Percentiles rank a stretch among this genome's conserved stretches.
phyloP scores from a whole-genome alignment of 2,329 filamentous ascomycete species.

The Leptosphaerulina australis region DNA sequence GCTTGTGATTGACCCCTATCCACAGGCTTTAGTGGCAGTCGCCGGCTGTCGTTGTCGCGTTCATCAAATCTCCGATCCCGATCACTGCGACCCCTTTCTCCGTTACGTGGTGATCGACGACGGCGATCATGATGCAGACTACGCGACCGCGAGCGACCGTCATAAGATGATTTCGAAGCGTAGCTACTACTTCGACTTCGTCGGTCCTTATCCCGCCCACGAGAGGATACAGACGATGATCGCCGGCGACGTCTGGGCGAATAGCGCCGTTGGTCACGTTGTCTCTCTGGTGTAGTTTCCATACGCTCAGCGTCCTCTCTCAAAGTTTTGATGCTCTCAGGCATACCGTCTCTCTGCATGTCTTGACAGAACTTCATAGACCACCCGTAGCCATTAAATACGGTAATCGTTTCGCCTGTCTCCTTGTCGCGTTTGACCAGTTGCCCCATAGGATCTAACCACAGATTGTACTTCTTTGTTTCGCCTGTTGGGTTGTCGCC shows the following conservation, averaged over 20 bases:
- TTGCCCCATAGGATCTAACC: slow-evolving; percentile 76
- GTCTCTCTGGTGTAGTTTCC: slow-evolving; percentile 20
- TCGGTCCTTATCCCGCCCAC: slow-evolving; percentile 17
- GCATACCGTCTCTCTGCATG: slow-evolving; percentile 64
- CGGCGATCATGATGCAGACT: slow-evolving; percentile 21
- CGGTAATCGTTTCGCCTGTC: slow-evolving; percentile 68
- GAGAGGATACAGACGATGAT: slow-evolving; percentile 26
- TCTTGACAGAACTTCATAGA: slow-evolving; percentile 78
- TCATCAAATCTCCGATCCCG: slow-evolving; percentile 19
- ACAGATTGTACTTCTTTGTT: slow-evolving; percentile 53
- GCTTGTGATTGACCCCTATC: slow-evolving; percentile 17
- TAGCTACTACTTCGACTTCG: slow-evolving; percentile 23
- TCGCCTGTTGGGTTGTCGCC: slow-evolving; percentile 46
- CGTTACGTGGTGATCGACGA: slow-evolving; percentile 18
- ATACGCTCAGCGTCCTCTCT: slow-evolving; percentile 29
- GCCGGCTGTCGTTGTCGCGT: slow-evolving; percentile 12
- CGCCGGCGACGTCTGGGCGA: slow-evolving; percentile 21
- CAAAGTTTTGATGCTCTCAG: slow-evolving; percentile 29
- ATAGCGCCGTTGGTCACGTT: slow-evolving; percentile 17
- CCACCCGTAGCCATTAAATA: slow-evolving; percentile 88
- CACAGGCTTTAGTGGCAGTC: slow-evolving; percentile 17
- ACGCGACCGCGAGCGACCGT: slow-evolving; percentile 25
- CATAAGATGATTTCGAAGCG: slow-evolving; percentile 26
- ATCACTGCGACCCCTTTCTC: slow-evolving; percentile 12
- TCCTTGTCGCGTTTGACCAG: slow-evolving; percentile 67